Conservation (phyloP, 1,284 basidiomycete species). For the Tremellales sp. region DNA sequence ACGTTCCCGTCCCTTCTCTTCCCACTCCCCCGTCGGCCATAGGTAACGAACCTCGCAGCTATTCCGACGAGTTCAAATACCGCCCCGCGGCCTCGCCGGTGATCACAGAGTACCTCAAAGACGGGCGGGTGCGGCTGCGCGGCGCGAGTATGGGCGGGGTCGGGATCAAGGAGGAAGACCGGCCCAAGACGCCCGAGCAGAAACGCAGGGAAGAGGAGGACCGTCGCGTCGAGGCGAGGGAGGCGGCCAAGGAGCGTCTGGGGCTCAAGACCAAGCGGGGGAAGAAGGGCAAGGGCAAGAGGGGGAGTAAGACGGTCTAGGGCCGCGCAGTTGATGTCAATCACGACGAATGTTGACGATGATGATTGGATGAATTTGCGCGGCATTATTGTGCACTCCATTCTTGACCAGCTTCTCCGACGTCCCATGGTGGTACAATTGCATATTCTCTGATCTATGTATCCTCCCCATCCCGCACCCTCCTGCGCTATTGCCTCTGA, state of each 20-base stretch:
- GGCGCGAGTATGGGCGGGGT: slow-evolving; percentile 47
- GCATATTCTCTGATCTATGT: background rate
- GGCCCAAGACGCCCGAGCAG: slow-evolving; percentile 36
- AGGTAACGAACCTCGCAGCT: slow-evolving; percentile 29
- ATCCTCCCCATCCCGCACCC: background rate
- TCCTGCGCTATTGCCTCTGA: slow-evolving; percentile 12
- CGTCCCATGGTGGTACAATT: no score
- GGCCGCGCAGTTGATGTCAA: no score
- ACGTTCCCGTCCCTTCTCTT: slow-evolving; percentile 9
- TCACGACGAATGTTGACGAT: no score
- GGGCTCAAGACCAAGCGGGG: slow-evolving; percentile 22
- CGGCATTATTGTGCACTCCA: no score
- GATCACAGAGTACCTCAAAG: slow-evolving; percentile 48
- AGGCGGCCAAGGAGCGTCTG: slow-evolving; percentile 36
- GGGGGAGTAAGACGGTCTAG: slow-evolving; percentile 11
- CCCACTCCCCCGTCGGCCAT: background rate
- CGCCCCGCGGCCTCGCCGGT: slow-evolving; percentile 50
- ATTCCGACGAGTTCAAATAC: slow-evolving; percentile 49
- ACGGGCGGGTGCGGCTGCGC: slow-evolving; percentile 46
- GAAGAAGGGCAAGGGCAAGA: slow-evolving; percentile 21
- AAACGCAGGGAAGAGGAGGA: slow-evolving; percentile 27
- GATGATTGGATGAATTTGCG: slow-evolving; percentile 1
- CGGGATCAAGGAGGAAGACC: slow-evolving; percentile 38
- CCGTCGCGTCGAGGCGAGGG: slow-evolving; percentile 34
- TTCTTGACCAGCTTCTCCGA: no score